Conservation (phyloP, 176 grass and related monocot genomes). For the Aegilops tauschii region DNA sequence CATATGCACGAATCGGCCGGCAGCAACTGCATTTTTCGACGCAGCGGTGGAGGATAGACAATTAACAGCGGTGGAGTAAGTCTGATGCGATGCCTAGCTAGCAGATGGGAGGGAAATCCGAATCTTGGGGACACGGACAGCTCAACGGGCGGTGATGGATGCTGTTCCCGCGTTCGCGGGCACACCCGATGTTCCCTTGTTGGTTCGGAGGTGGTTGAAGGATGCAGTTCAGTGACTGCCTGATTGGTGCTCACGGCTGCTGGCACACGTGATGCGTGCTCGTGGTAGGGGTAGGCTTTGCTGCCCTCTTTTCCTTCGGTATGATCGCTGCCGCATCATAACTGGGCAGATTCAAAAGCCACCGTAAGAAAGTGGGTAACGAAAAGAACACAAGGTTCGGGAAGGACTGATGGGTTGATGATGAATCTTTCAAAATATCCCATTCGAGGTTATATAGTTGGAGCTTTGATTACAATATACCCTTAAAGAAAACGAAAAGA, state of each 20-base stretch:
- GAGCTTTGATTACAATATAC: no score
- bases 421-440: no score
- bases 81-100: not conserved
- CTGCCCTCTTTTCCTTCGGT: not conserved
- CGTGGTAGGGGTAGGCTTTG: not conserved
- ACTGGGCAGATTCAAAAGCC: not conserved
- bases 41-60: not conserved
- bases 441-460: no score
- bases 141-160: slow-evolving; percentile 6
- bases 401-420: no score
- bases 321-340: not conserved
- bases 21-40: not conserved
- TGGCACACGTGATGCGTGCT: not conserved
- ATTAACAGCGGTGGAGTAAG: not conserved
- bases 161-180: not conserved
- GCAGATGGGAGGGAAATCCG: not conserved
- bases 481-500: no score
- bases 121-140: not conserved
- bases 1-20: not conserved
- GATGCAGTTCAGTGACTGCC: no score
- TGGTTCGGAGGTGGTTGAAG: not conserved
- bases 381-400: no score
- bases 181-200: not conserved
- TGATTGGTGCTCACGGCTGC: not conserved
- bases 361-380: no score